Evolutionary conservation across 169 alveolate genomes (phyloP), one percentile per base, ranked within the genome.

Genomic region (Plasmodium adleri): DNA sequence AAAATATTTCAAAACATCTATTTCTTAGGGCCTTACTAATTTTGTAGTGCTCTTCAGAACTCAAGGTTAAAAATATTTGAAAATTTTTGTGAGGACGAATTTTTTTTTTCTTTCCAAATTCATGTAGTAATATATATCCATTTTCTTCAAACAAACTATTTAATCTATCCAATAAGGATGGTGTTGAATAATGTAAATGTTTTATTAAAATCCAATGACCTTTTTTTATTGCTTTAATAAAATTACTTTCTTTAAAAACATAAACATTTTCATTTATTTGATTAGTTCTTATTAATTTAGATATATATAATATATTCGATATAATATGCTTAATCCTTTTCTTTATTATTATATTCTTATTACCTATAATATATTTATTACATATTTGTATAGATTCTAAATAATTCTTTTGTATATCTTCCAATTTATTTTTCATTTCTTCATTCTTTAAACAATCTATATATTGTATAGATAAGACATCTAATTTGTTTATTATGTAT

Each of bases 181-280:
- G 96, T 20, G 96, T 93, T 74, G 99, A 95, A 70, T 95, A 92
- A 91, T 98, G 97, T 26, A 96, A 95, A 78, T 97, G 96, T 63
- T 95, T 97, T 64, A 98, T 80, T 24, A 98, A 92, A 28, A 97
- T 93, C 99, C 99, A 97, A 67, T 96, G 96, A 5, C 99, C 99
- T 20, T 92, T 88, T 74, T 95, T 95, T 32, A 98, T 96, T 4
- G 99, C 96, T 76, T 93, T 91, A 10, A 98, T 95, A 70, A 98
- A 92, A 26, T 95, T 92, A 10, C 99, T 96, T 80, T 97, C 99
- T 52, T 94, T 95, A 97, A 74, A 89, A 6, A 86, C 17, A 72
- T 86, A 86, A n/a, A 86, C 88, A 72, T 86, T 86, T 71, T 86
- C 92, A 58, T 86, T 86, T 71, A 86, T 71, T 1, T 86, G 47